phyloP scores from a whole-genome alignment of 192 early-diverging fungal genomes.

The Chytriomyces sp. region DNA sequence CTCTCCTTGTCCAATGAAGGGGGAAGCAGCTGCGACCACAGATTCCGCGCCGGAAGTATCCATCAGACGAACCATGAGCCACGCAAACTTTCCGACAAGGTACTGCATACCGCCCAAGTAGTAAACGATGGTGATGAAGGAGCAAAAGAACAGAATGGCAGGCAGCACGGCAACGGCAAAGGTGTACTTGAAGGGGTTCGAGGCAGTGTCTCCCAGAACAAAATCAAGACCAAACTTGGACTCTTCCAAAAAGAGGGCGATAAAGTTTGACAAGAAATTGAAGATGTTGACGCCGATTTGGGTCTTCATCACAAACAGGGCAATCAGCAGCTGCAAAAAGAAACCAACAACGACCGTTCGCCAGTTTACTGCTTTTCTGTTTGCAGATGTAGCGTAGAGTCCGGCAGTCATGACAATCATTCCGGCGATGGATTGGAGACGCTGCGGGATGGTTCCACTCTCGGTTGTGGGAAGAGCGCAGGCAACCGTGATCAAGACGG shows the following conservation, averaged over 20 bases:
- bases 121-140: conserved; percentile 82
- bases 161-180: conserved; percentile 81
- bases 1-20: conserved; percentile 85
- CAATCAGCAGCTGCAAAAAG: conserved; percentile 78
- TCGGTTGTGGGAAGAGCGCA: conserved; percentile 51
- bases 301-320: conserved; percentile 78
- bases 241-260: conserved; percentile 68
- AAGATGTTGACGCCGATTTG: conserved; percentile 75
- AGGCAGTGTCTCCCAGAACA: conserved; percentile 63
- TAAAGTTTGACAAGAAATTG: conserved; percentile 65
- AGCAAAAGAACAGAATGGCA: conserved; percentile 86
- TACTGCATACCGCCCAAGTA: conserved; percentile 87
- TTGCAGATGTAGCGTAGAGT: conserved; percentile 61
- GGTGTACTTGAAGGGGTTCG: conserved; percentile 38
- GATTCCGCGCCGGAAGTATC: conserved; percentile 82
- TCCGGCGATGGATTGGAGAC: conserved; percentile 79
- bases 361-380: conserved; percentile 73
- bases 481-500: conserved; percentile 62
- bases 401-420: conserved; percentile 60
- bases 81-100: conserved; percentile 69
- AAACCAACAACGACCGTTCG: conserved; percentile 73
- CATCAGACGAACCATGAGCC: conserved; percentile 68
- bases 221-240: conserved; percentile 72
- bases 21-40: conserved; percentile 82
- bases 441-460: conserved; percentile 65